Evolutionary conservation across 257 asterid genomes (phyloP).

Genomic region (Penstemon newberryi): DNA sequence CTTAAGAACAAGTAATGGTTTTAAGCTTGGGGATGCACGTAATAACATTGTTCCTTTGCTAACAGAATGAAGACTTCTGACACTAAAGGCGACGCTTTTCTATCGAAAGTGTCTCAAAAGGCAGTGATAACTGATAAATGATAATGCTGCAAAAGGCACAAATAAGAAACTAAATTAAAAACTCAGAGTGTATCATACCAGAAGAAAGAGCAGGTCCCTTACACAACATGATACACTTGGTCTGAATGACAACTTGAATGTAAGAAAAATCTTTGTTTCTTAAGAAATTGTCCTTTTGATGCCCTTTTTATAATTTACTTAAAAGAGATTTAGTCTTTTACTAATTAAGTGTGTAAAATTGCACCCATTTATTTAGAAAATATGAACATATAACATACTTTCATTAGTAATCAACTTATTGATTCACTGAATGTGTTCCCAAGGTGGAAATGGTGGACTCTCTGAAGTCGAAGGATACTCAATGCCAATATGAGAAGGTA

Average conservation of each 20-base stretch:
- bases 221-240: conserved; percentile 22
- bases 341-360: no score
- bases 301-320: no score
- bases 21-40: no score
- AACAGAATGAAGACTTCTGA: not conserved
- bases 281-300: not conserved
- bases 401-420: not conserved
- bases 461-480: conserved; percentile 11
- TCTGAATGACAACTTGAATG: conserved; percentile 29
- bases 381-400: no score
- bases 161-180: conserved; percentile 24
- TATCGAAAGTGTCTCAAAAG: not conserved
- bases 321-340: no score
- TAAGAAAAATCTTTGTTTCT: conserved; percentile 23
- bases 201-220: conserved; percentile 30
- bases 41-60: not conserved
- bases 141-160: conserved; percentile 13
- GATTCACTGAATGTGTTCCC: conserved; percentile 16
- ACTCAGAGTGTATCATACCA: conserved; percentile 27
- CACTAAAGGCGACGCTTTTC: not conserved
- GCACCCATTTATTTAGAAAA: no score
- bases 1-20: no score
- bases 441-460: conserved; percentile 30
- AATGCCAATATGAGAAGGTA: conserved; percentile 24
- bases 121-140: not conserved